Evolutionary conservation across 2,329 filamentous ascomycete genomes (phyloP), one percentile per base, ranked within the genome.

Genomic region (Aureobasidium namibiae): DNA sequence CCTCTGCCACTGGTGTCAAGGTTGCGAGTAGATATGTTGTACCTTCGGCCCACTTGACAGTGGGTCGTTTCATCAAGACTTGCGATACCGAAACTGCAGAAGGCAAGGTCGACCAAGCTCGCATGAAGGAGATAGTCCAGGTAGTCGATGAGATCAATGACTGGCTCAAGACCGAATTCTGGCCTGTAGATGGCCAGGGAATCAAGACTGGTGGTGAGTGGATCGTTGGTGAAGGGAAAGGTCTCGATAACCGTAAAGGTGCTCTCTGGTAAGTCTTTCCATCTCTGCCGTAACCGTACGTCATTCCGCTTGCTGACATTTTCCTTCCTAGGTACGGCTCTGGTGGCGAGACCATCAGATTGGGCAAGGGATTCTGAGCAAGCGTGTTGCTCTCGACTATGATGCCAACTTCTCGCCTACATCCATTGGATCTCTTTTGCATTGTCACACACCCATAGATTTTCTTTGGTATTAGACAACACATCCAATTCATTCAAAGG

Each of bases 201-300:
- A 74, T 79, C 59, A 73, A 72, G 29, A 69, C 70, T 1, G 77
- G 77, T 13, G 86, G 87, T 0, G 88, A 94, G 68, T 96, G 92
- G 91, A 76, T 88, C 24, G 85, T 96, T n/a, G 92, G 92, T 0
- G 83, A 95, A 66, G 90, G 92, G 70, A 87, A 79, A 66, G 92
- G 92, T 0, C 74, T 96, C 58, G 88, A 92, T 67, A 84, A 84
- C 61, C 82, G 89, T 45, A 83, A 81, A 63, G 92, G 92, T 0
- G 78, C 80, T 6, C 73, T 96, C 45, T 97, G 92, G 91, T 96
- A 96, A n/a, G n/a, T n/a, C n/a, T n/a, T n/a, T n/a, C n/a, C n/a
- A n/a, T n/a, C n/a, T n/a, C n/a, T n/a, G n/a, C n/a, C n/a, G n/a
- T n/a, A n/a, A n/a, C n/a, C n/a, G n/a, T n/a, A n/a, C n/a, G n/a